phyloP scores from a whole-genome alignment of 2,329 filamentous ascomycete genomes.

The Thermoascus crustaceus region DNA sequence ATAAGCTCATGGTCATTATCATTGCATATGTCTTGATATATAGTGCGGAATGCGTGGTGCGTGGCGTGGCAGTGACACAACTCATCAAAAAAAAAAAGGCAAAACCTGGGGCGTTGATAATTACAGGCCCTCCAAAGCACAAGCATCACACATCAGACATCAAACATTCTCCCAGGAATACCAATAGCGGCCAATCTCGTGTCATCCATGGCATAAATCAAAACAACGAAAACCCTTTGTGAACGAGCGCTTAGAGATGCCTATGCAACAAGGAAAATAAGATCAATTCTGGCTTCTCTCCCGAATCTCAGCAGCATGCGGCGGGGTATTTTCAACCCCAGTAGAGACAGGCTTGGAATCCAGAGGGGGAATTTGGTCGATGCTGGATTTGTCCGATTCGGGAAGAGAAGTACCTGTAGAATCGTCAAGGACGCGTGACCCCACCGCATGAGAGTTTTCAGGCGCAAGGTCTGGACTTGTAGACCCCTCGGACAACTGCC shows the following conservation, averaged over 20 bases:
- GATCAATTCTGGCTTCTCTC: slow-evolving; percentile 15
- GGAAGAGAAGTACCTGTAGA: slow-evolving; percentile 5
- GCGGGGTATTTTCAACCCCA: slow-evolving; percentile 12
- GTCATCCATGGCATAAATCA: too few relatives aligned
- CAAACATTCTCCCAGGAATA: too few relatives aligned
- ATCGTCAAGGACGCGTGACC: slow-evolving; percentile 15
- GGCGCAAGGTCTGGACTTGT: slow-evolving; percentile 23
- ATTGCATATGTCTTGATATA: too few relatives aligned
- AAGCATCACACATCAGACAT: too few relatives aligned
- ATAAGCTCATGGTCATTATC: too few relatives aligned
- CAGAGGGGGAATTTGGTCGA: slow-evolving; percentile 31
- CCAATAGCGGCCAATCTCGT: too few relatives aligned
- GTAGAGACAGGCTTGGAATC: slow-evolving; percentile 23
- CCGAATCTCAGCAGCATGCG: slow-evolving; percentile 12
- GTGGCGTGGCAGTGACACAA: too few relatives aligned
- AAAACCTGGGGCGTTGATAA: too few relatives aligned
- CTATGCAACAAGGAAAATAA: slow-evolving; percentile 1
- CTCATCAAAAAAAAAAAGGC: too few relatives aligned
- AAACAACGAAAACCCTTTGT: too few relatives aligned
- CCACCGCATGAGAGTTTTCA: slow-evolving; percentile 14
- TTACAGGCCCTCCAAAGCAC: too few relatives aligned
- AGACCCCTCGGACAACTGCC: slow-evolving; percentile 50
- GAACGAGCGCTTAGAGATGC: neutral
- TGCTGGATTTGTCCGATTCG: slow-evolving; percentile 18
- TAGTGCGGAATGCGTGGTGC: too few relatives aligned